A percentile compares a stretch with the other conserved stretches of the same genome.
Evolutionary conservation across 2,329 filamentous ascomycete genomes (phyloP).

Genomic region (Myriosclerotinia scirpicola): DNA sequence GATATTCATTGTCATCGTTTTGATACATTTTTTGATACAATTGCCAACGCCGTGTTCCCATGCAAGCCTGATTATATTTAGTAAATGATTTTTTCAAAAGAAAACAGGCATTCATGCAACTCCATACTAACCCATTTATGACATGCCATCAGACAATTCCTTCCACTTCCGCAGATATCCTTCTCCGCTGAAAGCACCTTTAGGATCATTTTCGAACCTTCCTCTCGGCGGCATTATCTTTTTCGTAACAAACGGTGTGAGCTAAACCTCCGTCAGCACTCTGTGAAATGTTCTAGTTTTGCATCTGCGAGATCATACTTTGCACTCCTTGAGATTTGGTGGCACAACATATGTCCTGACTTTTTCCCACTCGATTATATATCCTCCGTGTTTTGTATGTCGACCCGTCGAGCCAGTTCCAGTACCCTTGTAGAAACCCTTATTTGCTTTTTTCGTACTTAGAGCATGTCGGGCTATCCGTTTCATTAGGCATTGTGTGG

Average conservation of each 20-base stretch:
- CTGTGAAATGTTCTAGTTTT: neutral
- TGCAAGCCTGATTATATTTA: constrained; percentile 16
- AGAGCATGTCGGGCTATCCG: constrained; percentile 74
- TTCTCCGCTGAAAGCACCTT: constrained; percentile 61
- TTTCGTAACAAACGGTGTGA: constrained; percentile 75
- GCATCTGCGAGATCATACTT: constrained; percentile 52
- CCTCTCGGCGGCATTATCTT: constrained; percentile 55
- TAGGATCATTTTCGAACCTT: constrained; percentile 51
- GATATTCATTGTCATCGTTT: constrained; percentile 23
- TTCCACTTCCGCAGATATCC: constrained; percentile 68
- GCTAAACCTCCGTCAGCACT: constrained; percentile 49
- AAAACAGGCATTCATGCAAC: neutral
- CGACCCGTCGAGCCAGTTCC: constrained; percentile 82
- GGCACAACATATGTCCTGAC: constrained; percentile 90
- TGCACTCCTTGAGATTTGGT: constrained; percentile 64
- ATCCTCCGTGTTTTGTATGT: constrained; percentile 81
- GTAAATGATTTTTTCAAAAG: neutral
- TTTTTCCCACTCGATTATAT: constrained; percentile 79
- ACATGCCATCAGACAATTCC: constrained; percentile 29
- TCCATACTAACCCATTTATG: constrained; percentile 7
- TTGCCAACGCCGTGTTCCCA: constrained; percentile 25
- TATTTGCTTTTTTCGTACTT: constrained; percentile 89
- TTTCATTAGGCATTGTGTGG: constrained; percentile 65
- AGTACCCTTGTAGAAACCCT: constrained; percentile 97
- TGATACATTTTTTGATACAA: constrained; percentile 26